Conservation (phyloP, 2,329 filamentous ascomycete species). For the Moelleriella libera region DNA sequence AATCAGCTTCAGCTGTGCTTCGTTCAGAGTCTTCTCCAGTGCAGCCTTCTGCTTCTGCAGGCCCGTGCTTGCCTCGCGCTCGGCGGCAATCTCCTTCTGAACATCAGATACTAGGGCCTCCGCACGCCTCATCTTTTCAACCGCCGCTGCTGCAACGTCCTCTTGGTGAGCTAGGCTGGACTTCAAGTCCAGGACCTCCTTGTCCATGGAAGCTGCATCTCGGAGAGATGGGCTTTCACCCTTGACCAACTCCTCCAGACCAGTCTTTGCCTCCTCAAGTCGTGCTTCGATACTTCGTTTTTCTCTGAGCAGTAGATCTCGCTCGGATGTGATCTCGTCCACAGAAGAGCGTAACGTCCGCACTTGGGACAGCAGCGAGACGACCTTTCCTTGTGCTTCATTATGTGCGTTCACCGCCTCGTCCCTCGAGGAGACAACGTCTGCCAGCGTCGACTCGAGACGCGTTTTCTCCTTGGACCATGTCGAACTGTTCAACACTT, state of each 20-base stretch:
- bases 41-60: constrained; percentile 82
- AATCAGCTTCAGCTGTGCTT: constrained; percentile 77
- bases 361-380: constrained; percentile 80
- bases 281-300: constrained; percentile 81
- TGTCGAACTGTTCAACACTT: constrained; percentile 91
- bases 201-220: constrained; percentile 78
- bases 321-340: constrained; percentile 74
- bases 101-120: constrained; percentile 79
- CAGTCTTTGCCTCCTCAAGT: constrained; percentile 73
- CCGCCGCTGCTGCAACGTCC: constrained; percentile 78
- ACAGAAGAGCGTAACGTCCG: constrained; percentile 69
- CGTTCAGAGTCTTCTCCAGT: constrained; percentile 80
- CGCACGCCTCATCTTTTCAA: constrained; percentile 93
- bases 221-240: constrained; percentile 80
- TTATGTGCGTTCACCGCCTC: constrained; percentile 89
- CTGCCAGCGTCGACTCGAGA: constrained; percentile 76
- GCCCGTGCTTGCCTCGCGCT: constrained; percentile 68
- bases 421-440: constrained; percentile 81
- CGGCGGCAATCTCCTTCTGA: constrained; percentile 79
- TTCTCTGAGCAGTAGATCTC: constrained; percentile 72
- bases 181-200: constrained; percentile 80
- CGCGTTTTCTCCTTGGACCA: constrained; percentile 97
- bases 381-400: constrained; percentile 86
- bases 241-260: constrained; percentile 74
- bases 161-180: constrained; percentile 82